phyloP scores from a whole-genome alignment of 2,329 filamentous ascomycete genomes.

The Cladobotryum mycophilum region DNA sequence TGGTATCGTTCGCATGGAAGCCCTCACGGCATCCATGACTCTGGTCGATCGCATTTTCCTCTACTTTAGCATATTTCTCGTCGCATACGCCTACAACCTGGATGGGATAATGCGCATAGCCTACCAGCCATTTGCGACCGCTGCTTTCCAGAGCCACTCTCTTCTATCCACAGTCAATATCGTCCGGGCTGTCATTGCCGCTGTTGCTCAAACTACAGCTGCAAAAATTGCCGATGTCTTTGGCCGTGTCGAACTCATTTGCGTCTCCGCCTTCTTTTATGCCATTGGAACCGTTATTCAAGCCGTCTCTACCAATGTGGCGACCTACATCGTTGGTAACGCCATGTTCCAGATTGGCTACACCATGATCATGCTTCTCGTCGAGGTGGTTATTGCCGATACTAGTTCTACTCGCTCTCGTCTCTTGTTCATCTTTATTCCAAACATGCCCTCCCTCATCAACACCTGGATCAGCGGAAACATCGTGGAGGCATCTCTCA shows the following conservation, averaged over 20 bases:
- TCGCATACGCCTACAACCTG: slow-evolving; percentile 58
- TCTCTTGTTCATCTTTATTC: slow-evolving; percentile 59
- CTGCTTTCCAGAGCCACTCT: slow-evolving; percentile 45
- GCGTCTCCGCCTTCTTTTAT: slow-evolving; percentile 56
- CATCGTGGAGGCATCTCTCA: slow-evolving; percentile 43
- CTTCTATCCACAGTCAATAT: slow-evolving; percentile 53
- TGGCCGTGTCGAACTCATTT: slow-evolving; percentile 52
- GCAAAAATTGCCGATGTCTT: slow-evolving; percentile 59
- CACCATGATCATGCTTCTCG: slow-evolving; percentile 53
- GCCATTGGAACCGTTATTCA: slow-evolving; percentile 52
- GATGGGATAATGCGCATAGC: slow-evolving; percentile 51
- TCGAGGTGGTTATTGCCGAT: slow-evolving; percentile 60
- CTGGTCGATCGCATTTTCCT: slow-evolving; percentile 47
- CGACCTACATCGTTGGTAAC: slow-evolving; percentile 50
- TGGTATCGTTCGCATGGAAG: slow-evolving; percentile 55
- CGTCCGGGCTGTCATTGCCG: slow-evolving; percentile 51
- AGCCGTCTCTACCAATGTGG: slow-evolving; percentile 40
- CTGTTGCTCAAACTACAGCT: slow-evolving; percentile 50
- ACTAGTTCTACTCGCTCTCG: slow-evolving; percentile 57
- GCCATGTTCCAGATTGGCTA: slow-evolving; percentile 59
- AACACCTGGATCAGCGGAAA: slow-evolving; percentile 61
- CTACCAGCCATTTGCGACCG: slow-evolving; percentile 51
- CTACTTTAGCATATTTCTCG: slow-evolving; percentile 55
- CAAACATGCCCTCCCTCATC: slow-evolving; percentile 53
- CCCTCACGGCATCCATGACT: slow-evolving; percentile 47